These are phyloP conservation scores for Phytophthora palmivora DNA, from an alignment of 352 stramenopile species.

Conservation along the genomic window DNA sequence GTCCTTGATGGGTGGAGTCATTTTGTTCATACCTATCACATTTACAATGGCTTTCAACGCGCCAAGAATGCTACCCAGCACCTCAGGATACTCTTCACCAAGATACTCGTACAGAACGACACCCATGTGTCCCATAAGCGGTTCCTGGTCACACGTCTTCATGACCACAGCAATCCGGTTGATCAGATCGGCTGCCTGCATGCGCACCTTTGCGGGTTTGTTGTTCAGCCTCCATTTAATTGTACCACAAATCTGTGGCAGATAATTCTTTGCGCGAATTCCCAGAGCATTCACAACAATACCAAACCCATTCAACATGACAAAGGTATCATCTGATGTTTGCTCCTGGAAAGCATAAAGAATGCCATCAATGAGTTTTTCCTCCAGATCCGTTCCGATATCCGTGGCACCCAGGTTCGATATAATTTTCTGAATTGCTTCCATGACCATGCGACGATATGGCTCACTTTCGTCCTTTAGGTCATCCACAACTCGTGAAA, in stretches of 20 bases:
- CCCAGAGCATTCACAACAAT: conserved; percentile 98
- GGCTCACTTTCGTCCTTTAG: conserved; percentile 99
- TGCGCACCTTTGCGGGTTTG: conserved; percentile 98
- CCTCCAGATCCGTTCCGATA: conserved; percentile 97
- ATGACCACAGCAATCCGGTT: conserved; percentile 98
- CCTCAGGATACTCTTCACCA: conserved; percentile 99
- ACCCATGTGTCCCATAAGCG: conserved; percentile 99
- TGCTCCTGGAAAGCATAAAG: conserved; percentile 99
- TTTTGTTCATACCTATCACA: conserved; percentile 99
- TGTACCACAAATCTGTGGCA: conserved; percentile 98
- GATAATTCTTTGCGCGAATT: conserved; percentile 97
- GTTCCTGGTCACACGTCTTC: conserved; percentile 98
- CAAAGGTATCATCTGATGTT: conserved; percentile 92
- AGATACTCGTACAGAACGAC: conserved; percentile 99
- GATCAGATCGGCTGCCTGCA: conserved; percentile 99
- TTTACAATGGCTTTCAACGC: conserved; percentile 99
- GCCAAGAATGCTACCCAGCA: conserved; percentile 98
- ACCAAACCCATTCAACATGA: conserved; percentile 98
- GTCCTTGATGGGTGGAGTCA: conserved; percentile 99
- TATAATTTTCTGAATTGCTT: conserved; percentile 98
- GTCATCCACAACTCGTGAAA: conserved; percentile 97
- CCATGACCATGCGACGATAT: conserved; percentile 99
- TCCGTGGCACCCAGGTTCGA: conserved; percentile 97
- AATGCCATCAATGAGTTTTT: conserved; percentile 99
- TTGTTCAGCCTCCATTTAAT: conserved; percentile 99